Percentiles rank a stretch among this genome's conserved stretches.
Evolutionary conservation across 768 basidiomycete species (phyloP).

Genomic region (Hypsizygus marmoreus): DNA sequence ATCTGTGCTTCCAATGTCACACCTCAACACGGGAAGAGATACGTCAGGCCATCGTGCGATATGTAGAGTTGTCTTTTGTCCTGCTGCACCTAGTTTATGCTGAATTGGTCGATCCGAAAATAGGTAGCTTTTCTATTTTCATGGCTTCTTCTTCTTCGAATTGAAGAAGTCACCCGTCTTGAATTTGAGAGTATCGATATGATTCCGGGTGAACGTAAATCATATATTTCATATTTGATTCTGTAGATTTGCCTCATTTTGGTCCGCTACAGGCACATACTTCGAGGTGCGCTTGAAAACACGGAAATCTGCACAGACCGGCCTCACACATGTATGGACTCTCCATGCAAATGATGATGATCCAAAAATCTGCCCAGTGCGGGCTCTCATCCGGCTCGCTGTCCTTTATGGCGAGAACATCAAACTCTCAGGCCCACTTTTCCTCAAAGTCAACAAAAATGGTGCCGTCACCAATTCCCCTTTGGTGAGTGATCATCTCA

Average conservation of each 20-base stretch:
- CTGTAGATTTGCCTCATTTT: background rate
- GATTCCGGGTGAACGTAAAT: constrained; percentile 7
- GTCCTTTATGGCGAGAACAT: constrained; percentile 9
- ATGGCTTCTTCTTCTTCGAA: constrained; percentile 15
- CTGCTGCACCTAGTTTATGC: constrained; percentile 12
- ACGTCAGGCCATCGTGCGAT: constrained; percentile 1
- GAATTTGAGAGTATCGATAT: constrained; percentile 16
- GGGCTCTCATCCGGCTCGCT: constrained; percentile 15
- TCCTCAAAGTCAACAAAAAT: constrained; percentile 6
- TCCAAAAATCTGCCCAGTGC: constrained; percentile 18
- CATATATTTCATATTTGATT: background rate
- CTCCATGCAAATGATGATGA: constrained; percentile 20
- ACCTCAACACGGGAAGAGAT: background rate
- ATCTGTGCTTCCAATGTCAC: constrained; percentile 11
- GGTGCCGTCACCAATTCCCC: background rate
- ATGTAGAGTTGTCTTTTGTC: too few relatives aligned
- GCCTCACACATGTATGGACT: constrained; percentile 14
- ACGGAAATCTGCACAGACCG: constrained; percentile 18
- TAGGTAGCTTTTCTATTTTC: constrained; percentile 16
- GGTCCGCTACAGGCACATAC: background rate
- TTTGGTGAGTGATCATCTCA: background rate
- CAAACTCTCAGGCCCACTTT: constrained; percentile 9
- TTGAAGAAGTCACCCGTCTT: constrained; percentile 17
- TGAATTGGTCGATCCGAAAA: constrained; percentile 7
- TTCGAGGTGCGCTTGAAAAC: constrained; percentile 1